Percentiles rank a stretch among this genome's conserved stretches.
phyloP scores from a whole-genome alignment of 495 filamentous ascomycete species.

The Hyaloscypha hepaticicola region DNA sequence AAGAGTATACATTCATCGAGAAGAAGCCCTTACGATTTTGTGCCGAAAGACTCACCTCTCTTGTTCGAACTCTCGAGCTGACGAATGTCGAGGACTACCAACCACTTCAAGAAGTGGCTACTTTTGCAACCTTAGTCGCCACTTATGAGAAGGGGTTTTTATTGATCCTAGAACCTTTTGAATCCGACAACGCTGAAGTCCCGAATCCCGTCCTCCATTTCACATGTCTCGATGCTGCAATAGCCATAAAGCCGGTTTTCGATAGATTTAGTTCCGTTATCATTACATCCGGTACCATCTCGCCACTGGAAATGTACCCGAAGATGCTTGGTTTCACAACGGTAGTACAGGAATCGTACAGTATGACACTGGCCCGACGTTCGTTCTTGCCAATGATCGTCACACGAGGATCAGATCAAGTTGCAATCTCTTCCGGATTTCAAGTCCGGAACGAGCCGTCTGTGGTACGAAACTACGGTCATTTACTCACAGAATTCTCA shows the following conservation, averaged over 20 bases:
- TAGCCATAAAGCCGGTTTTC: slow-evolving; percentile 97
- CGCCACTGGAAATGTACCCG: slow-evolving; percentile 97
- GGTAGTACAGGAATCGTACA: slow-evolving; percentile 94
- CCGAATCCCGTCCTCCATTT: slow-evolving; percentile 96
- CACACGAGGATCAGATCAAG: slow-evolving; percentile 91
- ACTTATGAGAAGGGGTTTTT: slow-evolving; percentile 98
- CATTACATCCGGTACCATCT: slow-evolving; percentile 97
- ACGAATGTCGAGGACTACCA: slow-evolving; percentile 98
- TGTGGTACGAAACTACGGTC: slow-evolving; percentile 94
- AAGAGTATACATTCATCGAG: slow-evolving; percentile 96
- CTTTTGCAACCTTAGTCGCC: slow-evolving; percentile 95
- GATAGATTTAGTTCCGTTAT: slow-evolving; percentile 97
- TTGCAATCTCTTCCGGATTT: slow-evolving; percentile 85
- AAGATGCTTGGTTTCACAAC: slow-evolving; percentile 94
- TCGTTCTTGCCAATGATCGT: slow-evolving; percentile 98
- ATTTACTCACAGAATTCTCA: slow-evolving; percentile 86
- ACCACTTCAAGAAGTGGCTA: slow-evolving; percentile 94
- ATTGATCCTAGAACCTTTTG: slow-evolving; percentile 92
- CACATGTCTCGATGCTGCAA: slow-evolving; percentile 94
- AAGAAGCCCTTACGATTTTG: slow-evolving; percentile 95
- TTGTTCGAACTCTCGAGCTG: slow-evolving; percentile 93
- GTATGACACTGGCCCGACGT: slow-evolving; percentile 91
- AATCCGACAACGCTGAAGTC: slow-evolving; percentile 92
- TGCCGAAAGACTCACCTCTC: slow-evolving; percentile 89
- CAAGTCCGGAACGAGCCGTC: slow-evolving; percentile 91